Evolutionary conservation across 441 rosid genomes (phyloP).

Genomic region (Pelargonium cotyledonis): DNA sequence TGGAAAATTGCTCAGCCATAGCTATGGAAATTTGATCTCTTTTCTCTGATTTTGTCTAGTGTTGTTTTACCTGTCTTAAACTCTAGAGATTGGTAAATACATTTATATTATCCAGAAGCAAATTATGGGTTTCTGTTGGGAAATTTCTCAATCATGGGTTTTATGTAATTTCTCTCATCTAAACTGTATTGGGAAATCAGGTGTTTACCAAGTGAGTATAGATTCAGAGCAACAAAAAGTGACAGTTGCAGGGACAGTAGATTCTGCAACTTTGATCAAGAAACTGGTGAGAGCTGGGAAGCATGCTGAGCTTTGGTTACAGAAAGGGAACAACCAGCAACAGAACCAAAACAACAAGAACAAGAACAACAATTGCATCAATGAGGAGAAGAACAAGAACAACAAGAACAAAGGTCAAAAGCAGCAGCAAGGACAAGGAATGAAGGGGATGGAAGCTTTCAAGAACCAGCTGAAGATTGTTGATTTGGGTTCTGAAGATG

Average conservation of each 20-base stretch:
- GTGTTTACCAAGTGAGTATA: constrained; percentile 62
- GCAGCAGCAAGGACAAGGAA: constrained; percentile 25
- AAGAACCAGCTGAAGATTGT: constrained; percentile 44
- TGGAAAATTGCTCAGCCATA: too few relatives aligned
- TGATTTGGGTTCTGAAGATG: constrained; percentile 33
- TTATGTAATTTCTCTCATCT: too few relatives aligned
- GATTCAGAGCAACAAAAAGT: constrained; percentile 80
- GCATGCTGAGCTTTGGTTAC: constrained; percentile 74
- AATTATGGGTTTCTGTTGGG: too few relatives aligned
- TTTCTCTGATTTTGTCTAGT: too few relatives aligned
- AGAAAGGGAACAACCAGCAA: constrained; percentile 30
- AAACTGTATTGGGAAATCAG: constrained; percentile 26
- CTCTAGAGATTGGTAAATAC: too few relatives aligned
- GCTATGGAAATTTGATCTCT: too few relatives aligned
- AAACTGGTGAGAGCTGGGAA: constrained; percentile 70
- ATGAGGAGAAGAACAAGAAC: constrained; percentile 29
- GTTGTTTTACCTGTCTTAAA: too few relatives aligned
- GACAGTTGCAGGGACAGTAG: constrained; percentile 63
- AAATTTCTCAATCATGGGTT: too few relatives aligned
- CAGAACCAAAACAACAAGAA: constrained; percentile 22
- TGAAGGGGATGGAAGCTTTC: constrained; percentile 36
- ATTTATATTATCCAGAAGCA: too few relatives aligned
- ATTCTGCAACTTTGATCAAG: constrained; percentile 59
- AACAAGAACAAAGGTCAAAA: constrained; percentile 32
- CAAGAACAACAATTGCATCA: constrained; percentile 30